Conservation (phyloP, 1,139 yeast genomes). For the Kodamaea plutei region DNA sequence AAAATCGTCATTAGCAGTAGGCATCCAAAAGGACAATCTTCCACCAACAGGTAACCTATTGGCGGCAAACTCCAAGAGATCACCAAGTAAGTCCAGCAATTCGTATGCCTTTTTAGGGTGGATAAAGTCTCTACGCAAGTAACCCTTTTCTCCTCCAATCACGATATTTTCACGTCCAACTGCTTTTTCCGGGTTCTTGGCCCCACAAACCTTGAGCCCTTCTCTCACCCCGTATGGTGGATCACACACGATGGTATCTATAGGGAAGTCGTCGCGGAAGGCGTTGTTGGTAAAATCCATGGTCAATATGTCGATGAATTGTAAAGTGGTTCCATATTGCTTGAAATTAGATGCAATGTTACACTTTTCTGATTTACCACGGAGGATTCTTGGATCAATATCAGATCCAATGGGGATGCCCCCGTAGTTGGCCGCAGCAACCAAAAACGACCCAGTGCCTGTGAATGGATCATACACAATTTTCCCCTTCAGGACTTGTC, state of each 20-base stretch:
- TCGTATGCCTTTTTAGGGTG: slow-evolving; percentile 93
- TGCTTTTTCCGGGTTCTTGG: slow-evolving; percentile 54
- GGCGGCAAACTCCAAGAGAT: slow-evolving; percentile 69
- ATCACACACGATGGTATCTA: slow-evolving; percentile 88
- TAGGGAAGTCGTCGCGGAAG: slow-evolving; percentile 53
- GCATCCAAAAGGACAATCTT: slow-evolving; percentile 95
- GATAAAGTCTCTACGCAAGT: slow-evolving; percentile 73
- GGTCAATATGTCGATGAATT: slow-evolving; percentile 71
- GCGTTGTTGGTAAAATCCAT: slow-evolving; percentile 96
- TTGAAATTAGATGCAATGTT: slow-evolving; percentile 65
- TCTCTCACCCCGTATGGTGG: slow-evolving; percentile 99
- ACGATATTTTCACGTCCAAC: slow-evolving; percentile 65
- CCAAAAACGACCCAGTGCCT: slow-evolving; percentile 93
- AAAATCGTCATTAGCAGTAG: slow-evolving; percentile 88
- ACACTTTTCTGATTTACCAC: slow-evolving; percentile 57
- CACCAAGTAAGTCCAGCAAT: slow-evolving; percentile 70
- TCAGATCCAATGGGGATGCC: slow-evolving; percentile 84
- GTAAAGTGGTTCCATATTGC: slow-evolving; percentile 59
- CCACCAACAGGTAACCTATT: slow-evolving; percentile 69
- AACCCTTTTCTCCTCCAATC: slow-evolving; percentile 77
- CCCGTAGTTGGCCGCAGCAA: slow-evolving; percentile 85
- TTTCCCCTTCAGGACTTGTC: slow-evolving; percentile 62
- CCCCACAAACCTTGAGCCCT: slow-evolving; percentile 90
- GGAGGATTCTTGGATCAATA: slow-evolving; percentile 79
- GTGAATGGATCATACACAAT: slow-evolving; percentile 91